Conservation (phyloP, 139 green algal species). For the Spirogloea muscicola region DNA sequence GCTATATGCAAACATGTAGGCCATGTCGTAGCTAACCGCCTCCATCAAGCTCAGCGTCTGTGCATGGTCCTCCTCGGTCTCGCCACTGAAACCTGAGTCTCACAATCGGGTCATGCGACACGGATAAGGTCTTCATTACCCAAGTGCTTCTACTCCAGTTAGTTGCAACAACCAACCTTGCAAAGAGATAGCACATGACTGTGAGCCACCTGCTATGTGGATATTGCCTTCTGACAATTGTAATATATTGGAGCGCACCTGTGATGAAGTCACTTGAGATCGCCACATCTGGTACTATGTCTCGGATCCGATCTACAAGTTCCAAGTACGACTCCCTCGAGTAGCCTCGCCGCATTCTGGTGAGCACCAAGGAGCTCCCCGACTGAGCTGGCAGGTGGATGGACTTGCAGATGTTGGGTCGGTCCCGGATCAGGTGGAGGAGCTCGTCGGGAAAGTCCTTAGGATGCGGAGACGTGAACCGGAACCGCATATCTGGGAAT, state of each 20-base stretch:
- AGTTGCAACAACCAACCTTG: too few relatives aligned
- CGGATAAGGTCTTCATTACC: too few relatives aligned
- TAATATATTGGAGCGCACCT: constrained; percentile 4
- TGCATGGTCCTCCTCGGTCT: constrained; percentile 79
- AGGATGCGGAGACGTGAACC: constrained; percentile 87
- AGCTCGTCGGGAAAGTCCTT: constrained; percentile 68
- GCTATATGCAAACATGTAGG: constrained; percentile 86
- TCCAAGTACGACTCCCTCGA: constrained; percentile 76
- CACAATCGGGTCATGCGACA: too few relatives aligned
- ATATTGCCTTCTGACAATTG: background rate
- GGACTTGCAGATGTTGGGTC: constrained; percentile 76
- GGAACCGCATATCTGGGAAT: constrained; percentile 79
- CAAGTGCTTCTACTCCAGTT: too few relatives aligned
- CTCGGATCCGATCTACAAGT: constrained; percentile 62
- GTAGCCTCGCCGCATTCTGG: constrained; percentile 78
- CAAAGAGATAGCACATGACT: too few relatives aligned
- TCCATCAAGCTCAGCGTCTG: constrained; percentile 73
- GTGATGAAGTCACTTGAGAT: constrained; percentile 85
- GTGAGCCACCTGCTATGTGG: background rate
- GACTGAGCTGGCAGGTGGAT: constrained; percentile 90
- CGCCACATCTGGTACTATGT: constrained; percentile 61
- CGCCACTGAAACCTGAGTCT: constrained; percentile 78
- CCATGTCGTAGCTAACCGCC: constrained; percentile 64
- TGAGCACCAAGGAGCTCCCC: constrained; percentile 64
- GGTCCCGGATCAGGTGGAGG: constrained; percentile 56